Conservation (phyloP, 2,329 filamentous ascomycete genomes). For the Alternaria postmessia region DNA sequence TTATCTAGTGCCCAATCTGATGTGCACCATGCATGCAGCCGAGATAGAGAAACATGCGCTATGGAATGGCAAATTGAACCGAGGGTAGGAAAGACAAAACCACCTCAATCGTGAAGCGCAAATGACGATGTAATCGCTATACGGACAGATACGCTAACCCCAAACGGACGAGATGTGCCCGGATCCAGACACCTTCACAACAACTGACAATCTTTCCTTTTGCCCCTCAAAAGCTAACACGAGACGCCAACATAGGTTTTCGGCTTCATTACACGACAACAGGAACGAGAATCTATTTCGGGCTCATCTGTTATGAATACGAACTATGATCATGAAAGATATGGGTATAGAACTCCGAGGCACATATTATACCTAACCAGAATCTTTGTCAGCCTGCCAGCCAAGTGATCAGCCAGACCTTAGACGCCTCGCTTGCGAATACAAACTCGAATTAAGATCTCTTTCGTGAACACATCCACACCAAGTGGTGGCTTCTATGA, state of each 20-base stretch:
- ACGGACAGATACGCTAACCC: neutral
- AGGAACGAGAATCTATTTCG: neutral
- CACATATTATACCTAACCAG: neutral
- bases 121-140: neutral
- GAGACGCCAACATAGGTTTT: neutral
- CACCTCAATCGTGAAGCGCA: neutral
- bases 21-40: neutral
- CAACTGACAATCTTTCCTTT: neutral
- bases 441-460: neutral
- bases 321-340: neutral
- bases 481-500: neutral
- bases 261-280: neutral
- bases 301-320: neutral
- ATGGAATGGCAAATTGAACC: neutral
- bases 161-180: neutral
- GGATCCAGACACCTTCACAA: neutral
- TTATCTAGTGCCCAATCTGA: neutral
- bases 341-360: neutral
- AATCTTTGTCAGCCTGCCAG: neutral
- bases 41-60: neutral
- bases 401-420: neutral
- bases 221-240: neutral
- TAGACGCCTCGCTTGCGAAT: neutral
- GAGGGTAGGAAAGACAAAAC: neutral
- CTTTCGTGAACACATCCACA: neutral